phyloP scores from a whole-genome alignment of 352 stramenopile genomes.

The Pythium biforme region DNA sequence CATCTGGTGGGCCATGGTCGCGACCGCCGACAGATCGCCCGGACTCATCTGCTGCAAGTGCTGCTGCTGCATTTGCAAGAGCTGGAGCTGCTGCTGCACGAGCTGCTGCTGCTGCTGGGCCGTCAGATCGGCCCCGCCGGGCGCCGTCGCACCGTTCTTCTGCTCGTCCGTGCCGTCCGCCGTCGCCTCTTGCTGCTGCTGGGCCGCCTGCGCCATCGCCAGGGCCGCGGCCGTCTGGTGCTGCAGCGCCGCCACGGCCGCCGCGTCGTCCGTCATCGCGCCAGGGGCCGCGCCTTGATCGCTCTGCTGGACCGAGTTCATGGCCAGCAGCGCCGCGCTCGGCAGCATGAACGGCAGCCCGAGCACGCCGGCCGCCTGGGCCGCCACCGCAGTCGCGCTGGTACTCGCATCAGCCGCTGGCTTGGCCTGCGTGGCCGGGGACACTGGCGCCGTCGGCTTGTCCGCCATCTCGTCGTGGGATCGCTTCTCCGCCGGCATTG shows the following conservation, averaged over 20 bases:
- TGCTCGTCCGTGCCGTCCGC: not conserved
- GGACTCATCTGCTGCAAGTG: constrained; percentile 58
- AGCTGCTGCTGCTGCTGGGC: constrained; percentile 54
- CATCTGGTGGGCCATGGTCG: constrained; percentile 64
- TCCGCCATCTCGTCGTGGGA: constrained; percentile 26
- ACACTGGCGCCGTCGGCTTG: not conserved
- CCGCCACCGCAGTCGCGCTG: not conserved
- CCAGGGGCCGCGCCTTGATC: constrained; percentile 3
- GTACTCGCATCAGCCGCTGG: not conserved
- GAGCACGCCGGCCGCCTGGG: constrained; percentile 20
- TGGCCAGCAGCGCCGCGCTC: constrained; percentile 27
- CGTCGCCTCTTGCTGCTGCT: not conserved
- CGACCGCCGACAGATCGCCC: constrained; percentile 42
- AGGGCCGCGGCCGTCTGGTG: constrained; percentile 18
- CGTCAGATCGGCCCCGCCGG: constrained; percentile 26
- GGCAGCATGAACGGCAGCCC: constrained; percentile 29
- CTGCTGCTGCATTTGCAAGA: constrained; percentile 50
- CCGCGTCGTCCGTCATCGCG: constrained; percentile 9
- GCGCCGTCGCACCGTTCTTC: constrained; percentile 2
- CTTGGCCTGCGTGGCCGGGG: not conserved
- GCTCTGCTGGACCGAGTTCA: constrained; percentile 27
- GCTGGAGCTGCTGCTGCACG: constrained; percentile 66
- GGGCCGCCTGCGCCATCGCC: constrained; percentile 4
- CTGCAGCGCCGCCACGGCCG: constrained; percentile 11
- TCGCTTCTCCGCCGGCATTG: constrained; percentile 21